Conservation (phyloP, 148 eudicot species). For the Cornus florida region DNA sequence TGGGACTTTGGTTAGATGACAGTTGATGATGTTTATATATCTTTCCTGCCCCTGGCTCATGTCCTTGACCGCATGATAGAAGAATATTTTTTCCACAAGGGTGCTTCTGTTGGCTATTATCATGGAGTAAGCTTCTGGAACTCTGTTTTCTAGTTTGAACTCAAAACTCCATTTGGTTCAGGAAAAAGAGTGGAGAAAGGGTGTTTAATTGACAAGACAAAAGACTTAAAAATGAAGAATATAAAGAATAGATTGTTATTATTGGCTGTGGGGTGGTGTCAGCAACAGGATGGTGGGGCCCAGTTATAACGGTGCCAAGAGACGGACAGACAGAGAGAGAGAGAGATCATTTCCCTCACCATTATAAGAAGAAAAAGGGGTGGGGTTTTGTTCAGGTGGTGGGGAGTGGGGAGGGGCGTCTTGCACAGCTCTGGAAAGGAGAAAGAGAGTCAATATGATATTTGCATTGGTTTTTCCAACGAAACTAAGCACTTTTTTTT, state of each 20-base stretch:
- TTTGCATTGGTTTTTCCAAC: no score
- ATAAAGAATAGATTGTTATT: background rate
- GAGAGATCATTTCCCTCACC: no score
- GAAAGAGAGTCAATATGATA: no score
- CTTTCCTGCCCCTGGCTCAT: slow-evolving; percentile 97
- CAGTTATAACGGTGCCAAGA: background rate
- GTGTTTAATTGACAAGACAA: background rate
- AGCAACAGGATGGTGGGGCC: background rate
- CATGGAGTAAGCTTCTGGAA: slow-evolving; percentile 73
- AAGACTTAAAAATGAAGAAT: background rate
- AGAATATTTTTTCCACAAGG: slow-evolving; percentile 91
- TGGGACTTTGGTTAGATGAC: slow-evolving; percentile 62
- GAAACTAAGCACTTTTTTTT: no score
- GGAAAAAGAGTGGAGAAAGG: slow-evolving; percentile 3
- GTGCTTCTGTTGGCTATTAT: slow-evolving; percentile 96
- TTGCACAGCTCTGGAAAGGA: no score
- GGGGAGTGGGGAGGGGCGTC: no score
- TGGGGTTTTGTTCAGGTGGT: no score
- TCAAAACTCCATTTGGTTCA: background rate
- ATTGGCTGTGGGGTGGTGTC: background rate
- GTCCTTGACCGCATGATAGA: slow-evolving; percentile 93
- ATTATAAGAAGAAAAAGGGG: no score
- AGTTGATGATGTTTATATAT: slow-evolving; percentile 81
- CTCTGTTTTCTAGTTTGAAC: slow-evolving; percentile 2
- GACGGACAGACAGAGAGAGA: no score